Evolutionary conservation across 768 basidiomycete species (phyloP), one percentile per base, ranked within the genome.

Genomic region (Sistotremastrum niveocremeum): DNA sequence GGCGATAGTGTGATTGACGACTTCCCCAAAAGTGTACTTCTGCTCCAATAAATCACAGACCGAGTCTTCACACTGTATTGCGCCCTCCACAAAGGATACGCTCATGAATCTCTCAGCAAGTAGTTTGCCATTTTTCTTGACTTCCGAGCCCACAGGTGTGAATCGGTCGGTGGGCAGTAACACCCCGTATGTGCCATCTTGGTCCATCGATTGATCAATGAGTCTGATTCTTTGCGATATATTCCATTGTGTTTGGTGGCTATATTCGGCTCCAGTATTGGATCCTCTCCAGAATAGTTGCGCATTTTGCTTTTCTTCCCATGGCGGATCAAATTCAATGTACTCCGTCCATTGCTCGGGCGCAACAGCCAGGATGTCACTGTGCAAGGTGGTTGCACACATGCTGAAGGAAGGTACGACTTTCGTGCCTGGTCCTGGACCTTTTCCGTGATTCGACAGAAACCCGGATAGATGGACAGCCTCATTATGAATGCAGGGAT

Each of bases 251-350:
- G 67, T 62, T 1, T 52, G 45, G 2, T 55, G 46, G 10, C 60
- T 54, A 34, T 73, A 68, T 44, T 53, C 62, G 12, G 76, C 79
- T 7, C 84, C 85, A 0, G 84, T 85, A 39, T 76, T 82, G 37
- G 74, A 74, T 3, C 85, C 85, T 37, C 85, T 68, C 85, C 85
- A 87, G 37, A 76, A 65, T 11, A 85, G 52, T 3, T 73, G 63
- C 49, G 79, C 74, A 55, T 81, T 72, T 1, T 62, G 31, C 63
- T 81, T 86, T 33, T 72, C 66, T 10, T 77, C 72, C 74, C 80
- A 89, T 0, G 66, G 68, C 7, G 79, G 72, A 58, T 84, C 76
- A 51, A 77, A 65, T 3, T 56, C 57, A 20, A 20, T 20, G 20
- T 20, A 20, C 20, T 20, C 20, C 20, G 20, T 20, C 72, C 72